Evolutionary conservation across 805 yeast genomes (phyloP), one percentile per base, ranked within the genome.

Genomic region (Metschnikowia henanensis): DNA sequence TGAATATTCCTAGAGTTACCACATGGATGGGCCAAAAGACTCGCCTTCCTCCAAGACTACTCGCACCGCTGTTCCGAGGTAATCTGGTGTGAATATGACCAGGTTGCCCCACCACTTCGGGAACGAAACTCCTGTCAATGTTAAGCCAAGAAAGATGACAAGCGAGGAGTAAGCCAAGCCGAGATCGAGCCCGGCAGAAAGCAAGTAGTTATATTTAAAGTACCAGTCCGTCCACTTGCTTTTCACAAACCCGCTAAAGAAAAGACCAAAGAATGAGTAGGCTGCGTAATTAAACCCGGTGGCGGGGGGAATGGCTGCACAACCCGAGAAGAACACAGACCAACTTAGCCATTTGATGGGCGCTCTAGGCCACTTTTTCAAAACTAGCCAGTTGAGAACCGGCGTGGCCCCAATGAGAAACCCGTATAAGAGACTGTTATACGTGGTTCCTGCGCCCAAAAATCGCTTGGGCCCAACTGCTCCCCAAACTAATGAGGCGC

Each of bases 401-500:
- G 47, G 43, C 37, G 43, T 37, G 18, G 29, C 30, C 9, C 51
- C 53, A 20, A 49, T 41, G 23, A 49, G 45, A 32, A 49, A 36
- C 34, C 49, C 48, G 34, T 41, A 49, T 34, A 45, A 31, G 21
- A 49, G 43, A 16, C 50, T 43, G 31, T 49, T 49, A 31, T 49
- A 49, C 6, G 48, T 32, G 30, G 52, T 49, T 3, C 58, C 63
- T 56, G 73, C 22, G 34, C 53, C 42, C 57, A 61, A 49, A 60
- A 62, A 49, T 56, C 64, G 25, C 40, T 64, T 47, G 5, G 52
- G 52, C 2, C 52, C 52, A 45, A 61, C 40, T 28, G 64, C 36
- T 31, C 91, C 85, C 57, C 77, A 56, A 1, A 53, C 54, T 23
- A 56, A 47, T 10, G 53, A 46, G 13, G 60, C 57, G 18, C 51